These are phyloP conservation scores for Rhodosporidiobolus odoratus DNA, from an alignment of 768 basidiomycete genomes.

Conservation along the genomic window DNA sequence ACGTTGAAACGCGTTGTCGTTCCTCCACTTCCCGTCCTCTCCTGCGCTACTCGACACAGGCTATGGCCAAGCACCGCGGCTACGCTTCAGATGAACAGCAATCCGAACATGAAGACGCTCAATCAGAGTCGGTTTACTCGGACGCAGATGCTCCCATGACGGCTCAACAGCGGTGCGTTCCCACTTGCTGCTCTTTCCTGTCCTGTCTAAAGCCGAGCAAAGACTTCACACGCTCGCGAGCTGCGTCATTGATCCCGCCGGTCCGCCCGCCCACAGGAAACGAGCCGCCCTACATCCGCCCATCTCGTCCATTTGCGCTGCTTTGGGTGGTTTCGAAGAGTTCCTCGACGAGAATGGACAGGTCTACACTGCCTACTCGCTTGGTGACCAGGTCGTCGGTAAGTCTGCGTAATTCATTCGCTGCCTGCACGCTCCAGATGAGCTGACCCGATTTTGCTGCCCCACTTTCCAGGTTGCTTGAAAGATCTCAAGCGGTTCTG, in stretches of 20 bases:
- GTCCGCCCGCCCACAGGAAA: no score
- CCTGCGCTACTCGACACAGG: background rate
- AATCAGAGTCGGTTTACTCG: background rate
- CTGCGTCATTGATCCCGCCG: no score
- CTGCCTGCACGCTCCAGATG: fast-evolving
- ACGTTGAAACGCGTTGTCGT: no score
- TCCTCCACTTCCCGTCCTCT: background rate
- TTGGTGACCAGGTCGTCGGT: constrained; percentile 41
- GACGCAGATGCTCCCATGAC: background rate
- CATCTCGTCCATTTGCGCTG: constrained; percentile 36
- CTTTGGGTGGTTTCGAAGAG: constrained; percentile 38
- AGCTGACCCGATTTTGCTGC: constrained; percentile 2
- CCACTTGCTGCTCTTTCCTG: background rate
- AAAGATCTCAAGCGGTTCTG: constrained; percentile 93
- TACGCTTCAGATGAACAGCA: constrained; percentile 28
- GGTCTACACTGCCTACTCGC: constrained; percentile 31
- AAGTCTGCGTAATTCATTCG: background rate
- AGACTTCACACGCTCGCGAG: background rate
- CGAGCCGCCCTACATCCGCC: constrained; percentile 32
- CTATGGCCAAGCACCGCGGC: constrained; percentile 17
- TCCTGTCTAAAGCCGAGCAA: background rate
- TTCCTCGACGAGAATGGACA: constrained; percentile 33
- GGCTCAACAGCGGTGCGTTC: constrained; percentile 21
- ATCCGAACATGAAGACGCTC: background rate
- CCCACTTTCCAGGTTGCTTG: constrained; percentile 57